These are phyloP conservation scores for Kalaharituber pfeilii DNA, from an alignment of 2,329 filamentous ascomycete species.

Conservation along the genomic window DNA sequence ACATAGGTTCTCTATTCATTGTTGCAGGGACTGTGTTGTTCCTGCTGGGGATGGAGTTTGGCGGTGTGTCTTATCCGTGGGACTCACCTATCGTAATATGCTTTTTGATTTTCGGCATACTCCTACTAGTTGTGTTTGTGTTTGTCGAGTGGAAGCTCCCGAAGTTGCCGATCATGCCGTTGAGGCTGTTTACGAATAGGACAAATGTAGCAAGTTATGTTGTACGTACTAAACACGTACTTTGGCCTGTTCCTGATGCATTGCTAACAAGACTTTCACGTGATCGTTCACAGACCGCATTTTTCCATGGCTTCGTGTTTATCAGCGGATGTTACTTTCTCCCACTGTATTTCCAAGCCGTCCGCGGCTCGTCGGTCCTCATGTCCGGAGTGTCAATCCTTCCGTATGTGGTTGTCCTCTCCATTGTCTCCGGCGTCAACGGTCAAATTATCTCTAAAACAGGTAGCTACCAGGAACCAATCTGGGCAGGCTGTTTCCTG, in stretches of 20 bases:
- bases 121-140: slow-evolving; percentile 37
- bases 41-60: slow-evolving; percentile 51
- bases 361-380: slow-evolving; percentile 42
- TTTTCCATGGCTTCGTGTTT: slow-evolving; percentile 40
- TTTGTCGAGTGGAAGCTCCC: slow-evolving; percentile 47
- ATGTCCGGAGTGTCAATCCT: slow-evolving; percentile 45
- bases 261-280: too few relatives aligned
- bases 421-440: slow-evolving; percentile 30
- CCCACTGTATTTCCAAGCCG: slow-evolving; percentile 56
- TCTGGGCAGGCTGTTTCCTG: slow-evolving; percentile 41
- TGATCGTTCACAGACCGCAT: slow-evolving; percentile 22
- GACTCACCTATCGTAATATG: slow-evolving; percentile 43
- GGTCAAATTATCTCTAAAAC: slow-evolving; percentile 41
- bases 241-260: slow-evolving; percentile 1
- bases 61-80: slow-evolving; percentile 47
- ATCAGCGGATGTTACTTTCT: slow-evolving; percentile 52
- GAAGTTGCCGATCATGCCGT: slow-evolving; percentile 49
- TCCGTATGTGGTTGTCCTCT: slow-evolving; percentile 40
- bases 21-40: slow-evolving; percentile 51
- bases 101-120: slow-evolving; percentile 42
- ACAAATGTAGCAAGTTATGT: slow-evolving; percentile 37
- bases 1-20: slow-evolving; percentile 43
- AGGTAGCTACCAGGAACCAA: slow-evolving; percentile 41
- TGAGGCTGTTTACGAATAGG: slow-evolving; percentile 39
- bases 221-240: slow-evolving; percentile 2